These are phyloP conservation scores for Penicillium concentricum DNA, from an alignment of 2,329 filamentous ascomycete species.

Conservation along the genomic window DNA sequence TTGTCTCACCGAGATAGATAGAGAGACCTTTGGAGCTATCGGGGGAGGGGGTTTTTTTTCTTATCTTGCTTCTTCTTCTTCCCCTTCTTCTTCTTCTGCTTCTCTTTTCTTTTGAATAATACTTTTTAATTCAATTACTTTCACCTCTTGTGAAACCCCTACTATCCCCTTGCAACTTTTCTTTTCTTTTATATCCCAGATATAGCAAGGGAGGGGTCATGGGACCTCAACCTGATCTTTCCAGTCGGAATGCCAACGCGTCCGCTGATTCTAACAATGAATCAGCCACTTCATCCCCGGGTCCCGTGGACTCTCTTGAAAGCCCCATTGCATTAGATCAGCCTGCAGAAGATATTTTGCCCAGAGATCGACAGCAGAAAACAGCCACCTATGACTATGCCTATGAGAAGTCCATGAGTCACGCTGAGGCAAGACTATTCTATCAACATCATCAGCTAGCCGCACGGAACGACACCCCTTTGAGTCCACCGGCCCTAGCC, in stretches of 20 bases:
- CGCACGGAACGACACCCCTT: conserved; percentile 38
- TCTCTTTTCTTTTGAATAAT: no score
- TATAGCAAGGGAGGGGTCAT: conserved; percentile 14
- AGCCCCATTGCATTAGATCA: conserved; percentile 9
- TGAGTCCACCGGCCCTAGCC: conserved; percentile 31
- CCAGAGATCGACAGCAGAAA: conserved; percentile 54
- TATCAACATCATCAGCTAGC: conserved; percentile 84
- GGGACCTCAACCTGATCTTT: conserved; percentile 19
- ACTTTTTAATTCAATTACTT: no score
- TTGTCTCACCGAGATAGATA: not conserved
- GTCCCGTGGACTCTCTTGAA: conserved; percentile 10
- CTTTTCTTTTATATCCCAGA: not conserved
- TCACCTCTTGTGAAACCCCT: no score
- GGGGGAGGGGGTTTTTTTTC: not conserved
- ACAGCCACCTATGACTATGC: conserved; percentile 93
- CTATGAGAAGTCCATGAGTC: conserved; percentile 89
- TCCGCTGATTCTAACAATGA: conserved; percentile 10
- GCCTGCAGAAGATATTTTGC: conserved; percentile 30
- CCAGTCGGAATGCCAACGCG: conserved; percentile 22
- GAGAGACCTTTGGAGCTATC: not conserved
- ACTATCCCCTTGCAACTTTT: no score
- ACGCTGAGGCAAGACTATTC: conserved; percentile 92
- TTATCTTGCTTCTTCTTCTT: not conserved
- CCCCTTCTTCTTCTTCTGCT: no score
- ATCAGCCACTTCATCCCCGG: conserved; percentile 2